A percentile compares a stretch with the other conserved stretches of the same genome.
Evolutionary conservation across 345 rosid species (phyloP).

Genomic region (Citrus unshiu): DNA sequence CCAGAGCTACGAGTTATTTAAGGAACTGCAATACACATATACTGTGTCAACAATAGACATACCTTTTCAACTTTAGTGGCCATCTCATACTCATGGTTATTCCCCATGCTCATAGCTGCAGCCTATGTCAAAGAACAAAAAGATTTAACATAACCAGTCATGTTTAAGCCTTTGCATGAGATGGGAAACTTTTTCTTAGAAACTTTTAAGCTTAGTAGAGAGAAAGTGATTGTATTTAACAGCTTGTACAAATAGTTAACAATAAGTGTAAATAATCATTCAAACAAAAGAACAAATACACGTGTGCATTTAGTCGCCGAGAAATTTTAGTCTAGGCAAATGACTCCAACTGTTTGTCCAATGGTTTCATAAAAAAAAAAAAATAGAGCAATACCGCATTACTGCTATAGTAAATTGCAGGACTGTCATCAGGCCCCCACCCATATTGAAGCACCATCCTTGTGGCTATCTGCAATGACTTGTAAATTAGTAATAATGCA

Average conservation of each 20-base stretch:
- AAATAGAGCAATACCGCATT: constrained; percentile 60
- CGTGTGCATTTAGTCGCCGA: background rate
- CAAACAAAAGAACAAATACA: background rate
- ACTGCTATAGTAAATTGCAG: constrained; percentile 70
- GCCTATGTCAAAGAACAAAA: constrained; percentile 36
- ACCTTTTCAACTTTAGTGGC: constrained; percentile 92
- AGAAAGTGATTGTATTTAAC: background rate
- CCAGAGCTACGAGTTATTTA: background rate
- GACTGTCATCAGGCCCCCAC: constrained; percentile 97
- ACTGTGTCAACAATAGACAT: constrained; percentile 15
- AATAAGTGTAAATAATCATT: background rate
- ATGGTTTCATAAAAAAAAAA: background rate
- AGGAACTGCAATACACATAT: background rate
- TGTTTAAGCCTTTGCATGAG: background rate
- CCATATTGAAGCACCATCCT: constrained; percentile 96
- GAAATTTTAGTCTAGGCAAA: background rate
- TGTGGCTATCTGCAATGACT: constrained; percentile 73
- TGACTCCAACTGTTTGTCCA: background rate
- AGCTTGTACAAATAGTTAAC: background rate
- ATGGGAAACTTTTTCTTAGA: background rate
- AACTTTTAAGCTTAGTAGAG: background rate
- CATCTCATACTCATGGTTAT: constrained; percentile 74
- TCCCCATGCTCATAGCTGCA: constrained; percentile 84
- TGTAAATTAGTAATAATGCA: constrained; percentile 18
- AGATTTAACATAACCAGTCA: background rate